phyloP scores from a whole-genome alignment of 164 flowering plant genomes.

The Piper betle region DNA sequence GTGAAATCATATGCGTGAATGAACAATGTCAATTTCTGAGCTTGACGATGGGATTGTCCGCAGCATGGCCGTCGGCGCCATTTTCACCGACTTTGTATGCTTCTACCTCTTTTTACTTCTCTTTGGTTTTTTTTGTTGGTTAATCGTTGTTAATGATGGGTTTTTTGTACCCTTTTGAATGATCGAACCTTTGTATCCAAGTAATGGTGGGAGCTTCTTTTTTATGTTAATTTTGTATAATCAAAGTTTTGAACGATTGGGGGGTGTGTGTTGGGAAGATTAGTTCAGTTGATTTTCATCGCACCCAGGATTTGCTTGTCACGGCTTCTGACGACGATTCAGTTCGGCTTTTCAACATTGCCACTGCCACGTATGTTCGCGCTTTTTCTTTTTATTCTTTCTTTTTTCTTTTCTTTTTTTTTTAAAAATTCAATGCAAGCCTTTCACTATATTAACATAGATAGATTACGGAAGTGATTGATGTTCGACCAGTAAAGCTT shows the following conservation, averaged over 20 bases:
- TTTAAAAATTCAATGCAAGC: too few relatives aligned
- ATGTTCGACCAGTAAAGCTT: too few relatives aligned
- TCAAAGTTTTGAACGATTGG: too few relatives aligned
- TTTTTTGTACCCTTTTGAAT: background rate
- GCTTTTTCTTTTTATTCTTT: background rate
- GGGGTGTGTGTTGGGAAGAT: slow-evolving; percentile 38
- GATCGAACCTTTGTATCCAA: background rate
- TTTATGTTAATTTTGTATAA: background rate
- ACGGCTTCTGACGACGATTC: slow-evolving; percentile 94
- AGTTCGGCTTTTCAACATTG: slow-evolving; percentile 70
- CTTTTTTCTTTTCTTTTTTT: background rate
- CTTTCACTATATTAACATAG: too few relatives aligned
- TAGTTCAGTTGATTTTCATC: slow-evolving; percentile 83
- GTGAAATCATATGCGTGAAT: background rate
- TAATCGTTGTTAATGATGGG: background rate
- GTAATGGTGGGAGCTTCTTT: background rate
- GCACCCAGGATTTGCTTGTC: slow-evolving; percentile 79
- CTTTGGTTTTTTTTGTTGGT: background rate
- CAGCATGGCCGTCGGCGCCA: slow-evolving; percentile 82
- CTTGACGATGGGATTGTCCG: slow-evolving; percentile 71
- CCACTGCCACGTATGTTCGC: slow-evolving; percentile 65
- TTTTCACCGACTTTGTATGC: slow-evolving; percentile 85
- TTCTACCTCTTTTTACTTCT: background rate
- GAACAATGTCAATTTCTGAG: slow-evolving; percentile 30
- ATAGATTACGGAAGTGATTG: too few relatives aligned